Percentiles rank a stretch among this genome's conserved stretches.
Evolutionary conservation across 192 early-diverging fungal species (phyloP).

Genomic region (Coemansia sp.): DNA sequence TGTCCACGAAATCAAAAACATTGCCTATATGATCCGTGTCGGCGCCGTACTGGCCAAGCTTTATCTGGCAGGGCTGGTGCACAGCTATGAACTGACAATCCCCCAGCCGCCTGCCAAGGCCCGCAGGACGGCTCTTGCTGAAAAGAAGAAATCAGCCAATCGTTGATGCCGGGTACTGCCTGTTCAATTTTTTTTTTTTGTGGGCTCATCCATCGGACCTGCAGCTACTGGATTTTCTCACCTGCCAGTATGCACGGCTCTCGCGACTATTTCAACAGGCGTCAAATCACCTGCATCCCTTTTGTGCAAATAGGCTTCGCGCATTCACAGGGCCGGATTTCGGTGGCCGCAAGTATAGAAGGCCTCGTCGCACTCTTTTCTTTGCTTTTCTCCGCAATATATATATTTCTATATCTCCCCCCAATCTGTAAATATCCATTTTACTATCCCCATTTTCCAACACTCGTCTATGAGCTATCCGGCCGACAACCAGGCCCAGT

Average conservation of each 20-base stretch:
- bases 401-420: not conserved
- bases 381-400: conserved; percentile 5
- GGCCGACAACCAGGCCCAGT: not conserved
- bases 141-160: conserved; percentile 1
- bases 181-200: conserved; percentile 4
- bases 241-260: not conserved
- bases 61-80: conserved; percentile 20
- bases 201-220: not conserved
- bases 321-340: not conserved
- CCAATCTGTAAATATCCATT: not conserved
- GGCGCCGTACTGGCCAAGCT: conserved; percentile 19
- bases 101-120: not conserved
- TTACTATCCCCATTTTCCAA: not conserved
- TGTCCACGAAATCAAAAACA: conserved; percentile 47
- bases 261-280: not conserved
- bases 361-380: not conserved
- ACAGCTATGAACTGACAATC: conserved; percentile 20
- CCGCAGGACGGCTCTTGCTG: not conserved
- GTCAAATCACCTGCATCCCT: not conserved
- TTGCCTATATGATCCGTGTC: conserved; percentile 34
- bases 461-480: not conserved
- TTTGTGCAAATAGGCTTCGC: not conserved
- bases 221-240: conserved; percentile 1
- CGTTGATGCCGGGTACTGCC: not conserved
- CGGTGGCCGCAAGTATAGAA: not conserved